phyloP scores from a whole-genome alignment of 129 eudicot genomes.

The Daucus carota region DH1_v3.0 NC_030388.2:13743001-13743500 shows the following conservation, averaged over 20 bases:
- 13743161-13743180: neutral
- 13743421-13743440: neutral
- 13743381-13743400: neutral
- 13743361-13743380: neutral
- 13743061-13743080: constrained; percentile 51
- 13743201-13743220: neutral
- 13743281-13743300: neutral
- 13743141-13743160: constrained; percentile 3
- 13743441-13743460: neutral
- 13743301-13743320: neutral
- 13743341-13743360: neutral
- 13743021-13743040: constrained; percentile 45
- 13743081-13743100: constrained; percentile 29
- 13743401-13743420: neutral
- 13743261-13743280: neutral
- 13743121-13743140: constrained; percentile 37
- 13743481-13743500: neutral
- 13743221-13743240: neutral
- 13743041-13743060: constrained; percentile 57
- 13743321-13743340: neutral
- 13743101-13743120: constrained; percentile 53
- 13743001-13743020: constrained; percentile 46
- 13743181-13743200: neutral
- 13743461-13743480: neutral
- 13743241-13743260: too few relatives aligned